Evolutionary conservation across 2,329 filamentous ascomycete genomes (phyloP).

Genomic region (Venturia effusa): DNA sequence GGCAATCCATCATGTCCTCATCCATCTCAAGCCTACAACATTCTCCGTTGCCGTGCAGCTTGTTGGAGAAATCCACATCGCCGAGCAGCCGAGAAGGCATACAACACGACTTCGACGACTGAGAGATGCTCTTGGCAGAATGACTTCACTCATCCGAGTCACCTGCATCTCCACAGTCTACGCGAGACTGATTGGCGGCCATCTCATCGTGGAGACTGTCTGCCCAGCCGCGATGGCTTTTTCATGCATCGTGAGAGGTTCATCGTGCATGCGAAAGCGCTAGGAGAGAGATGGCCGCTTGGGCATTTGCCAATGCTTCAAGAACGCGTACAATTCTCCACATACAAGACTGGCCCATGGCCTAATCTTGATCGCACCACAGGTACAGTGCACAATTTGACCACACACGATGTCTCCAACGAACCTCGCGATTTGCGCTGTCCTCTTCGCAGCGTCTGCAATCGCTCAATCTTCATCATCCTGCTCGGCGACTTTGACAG

Average conservation of each 20-base stretch:
- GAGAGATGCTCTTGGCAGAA: background rate
- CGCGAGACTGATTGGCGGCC: background rate
- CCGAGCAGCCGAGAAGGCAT: background rate
- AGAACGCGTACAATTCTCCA: background rate
- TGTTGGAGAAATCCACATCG: background rate
- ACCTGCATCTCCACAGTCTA: background rate
- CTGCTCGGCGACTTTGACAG: constrained; percentile 15
- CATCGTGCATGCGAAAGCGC: background rate
- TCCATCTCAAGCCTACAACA: background rate
- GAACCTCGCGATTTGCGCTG: background rate
- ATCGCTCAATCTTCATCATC: constrained; percentile 10
- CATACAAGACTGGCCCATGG: background rate
- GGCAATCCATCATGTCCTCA: too few species aligned
- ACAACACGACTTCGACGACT: background rate
- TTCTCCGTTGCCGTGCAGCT: background rate
- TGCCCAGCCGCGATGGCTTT: constrained; percentile 1
- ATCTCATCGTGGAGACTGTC: background rate
- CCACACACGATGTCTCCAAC: background rate
- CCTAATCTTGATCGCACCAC: background rate
- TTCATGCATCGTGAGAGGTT: background rate
- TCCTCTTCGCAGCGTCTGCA: constrained; percentile 26
- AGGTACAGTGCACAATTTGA: background rate
- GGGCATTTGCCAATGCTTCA: background rate
- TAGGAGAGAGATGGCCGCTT: background rate
- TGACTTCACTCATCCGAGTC: constrained; percentile 1